phyloP scores from a whole-genome alignment of 2,329 filamentous ascomycete species.

The Microcyclospora tardicrescens region DNA sequence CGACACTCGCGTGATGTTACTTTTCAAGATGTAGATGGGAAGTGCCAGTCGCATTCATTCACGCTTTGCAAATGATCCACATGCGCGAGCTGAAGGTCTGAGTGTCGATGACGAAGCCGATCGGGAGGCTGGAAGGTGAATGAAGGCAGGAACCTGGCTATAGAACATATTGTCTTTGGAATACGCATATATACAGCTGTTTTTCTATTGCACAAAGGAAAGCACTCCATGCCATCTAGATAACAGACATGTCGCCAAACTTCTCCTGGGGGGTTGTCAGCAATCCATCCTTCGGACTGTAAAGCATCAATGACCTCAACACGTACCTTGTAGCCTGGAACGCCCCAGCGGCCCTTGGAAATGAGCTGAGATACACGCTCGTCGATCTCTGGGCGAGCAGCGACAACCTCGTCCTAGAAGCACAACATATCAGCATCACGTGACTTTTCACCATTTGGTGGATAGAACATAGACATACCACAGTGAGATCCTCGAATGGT shows the following conservation, averaged over 20 bases:
- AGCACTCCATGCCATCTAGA: conserved; percentile 48
- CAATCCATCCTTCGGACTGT: not conserved
- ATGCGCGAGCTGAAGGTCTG: too few relatives aligned
- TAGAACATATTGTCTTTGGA: not conserved
- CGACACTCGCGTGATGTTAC: too few relatives aligned
- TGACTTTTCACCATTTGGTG: conserved; percentile 5
- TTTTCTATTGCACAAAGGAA: not conserved
- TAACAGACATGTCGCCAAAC: conserved; percentile 90
- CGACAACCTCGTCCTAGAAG: conserved; percentile 76
- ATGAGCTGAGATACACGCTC: conserved; percentile 91
- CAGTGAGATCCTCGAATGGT: conserved; percentile 93
- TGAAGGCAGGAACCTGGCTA: not conserved
- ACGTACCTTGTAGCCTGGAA: conserved; percentile 94
- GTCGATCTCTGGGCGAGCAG: conserved; percentile 91
- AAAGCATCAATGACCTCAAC: conserved; percentile 1
- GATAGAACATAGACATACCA: conserved; percentile 51
- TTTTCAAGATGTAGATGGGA: too few relatives aligned
- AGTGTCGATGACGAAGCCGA: too few relatives aligned
- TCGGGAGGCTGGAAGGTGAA: too few relatives aligned
- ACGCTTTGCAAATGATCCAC: too few relatives aligned
- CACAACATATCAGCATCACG: conserved; percentile 17
- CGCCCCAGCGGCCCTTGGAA: conserved; percentile 94
- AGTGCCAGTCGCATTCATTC: too few relatives aligned
- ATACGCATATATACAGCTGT: not conserved
- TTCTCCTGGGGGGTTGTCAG: conserved; percentile 56